Evolutionary conservation across 352 stramenopile species (phyloP).

Genomic region (Pythium rhizo-oryzae): DNA sequence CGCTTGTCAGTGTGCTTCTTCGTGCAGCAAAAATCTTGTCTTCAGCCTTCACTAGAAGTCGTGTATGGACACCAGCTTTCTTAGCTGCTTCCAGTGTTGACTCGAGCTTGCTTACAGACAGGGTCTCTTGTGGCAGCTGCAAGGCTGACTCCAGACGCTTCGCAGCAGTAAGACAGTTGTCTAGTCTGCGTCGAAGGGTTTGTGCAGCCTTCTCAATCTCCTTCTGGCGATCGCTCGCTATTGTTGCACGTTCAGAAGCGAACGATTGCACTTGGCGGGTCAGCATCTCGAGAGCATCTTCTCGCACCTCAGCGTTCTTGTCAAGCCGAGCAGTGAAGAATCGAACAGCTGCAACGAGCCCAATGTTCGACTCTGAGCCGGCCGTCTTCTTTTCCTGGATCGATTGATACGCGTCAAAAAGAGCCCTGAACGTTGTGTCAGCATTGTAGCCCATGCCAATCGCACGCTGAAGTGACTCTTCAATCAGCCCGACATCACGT

Average conservation of each 20-base stretch:
- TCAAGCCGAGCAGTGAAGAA: conserved; percentile 59
- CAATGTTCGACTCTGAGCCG: conserved; percentile 28
- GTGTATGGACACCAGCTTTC: conserved; percentile 60
- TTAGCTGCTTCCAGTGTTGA: conserved; percentile 58
- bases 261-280: conserved; percentile 59
- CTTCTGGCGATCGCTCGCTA: conserved; percentile 28
- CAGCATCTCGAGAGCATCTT: conserved; percentile 60
- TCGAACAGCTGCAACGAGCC: conserved; percentile 52
- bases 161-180: conserved; percentile 48
- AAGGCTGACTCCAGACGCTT: conserved; percentile 52
- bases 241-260: conserved; percentile 33
- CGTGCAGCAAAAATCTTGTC: conserved; percentile 49
- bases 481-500: conserved; percentile 40
- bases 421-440: conserved; percentile 34
- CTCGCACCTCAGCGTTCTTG: conserved; percentile 54
- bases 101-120: conserved; percentile 55
- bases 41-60: conserved; percentile 61
- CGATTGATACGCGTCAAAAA: conserved; percentile 53
- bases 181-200: conserved; percentile 49
- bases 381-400: conserved; percentile 29
- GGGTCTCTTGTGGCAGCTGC: conserved; percentile 41
- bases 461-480: conserved; percentile 53
- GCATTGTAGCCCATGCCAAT: conserved; percentile 66
- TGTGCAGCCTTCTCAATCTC: conserved; percentile 50
- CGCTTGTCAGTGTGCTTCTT: conserved; percentile 35